Evolutionary conservation across 805 yeast species (phyloP), one percentile per base, ranked within the genome.

Genomic region (Candida sanyiensis): DNA sequence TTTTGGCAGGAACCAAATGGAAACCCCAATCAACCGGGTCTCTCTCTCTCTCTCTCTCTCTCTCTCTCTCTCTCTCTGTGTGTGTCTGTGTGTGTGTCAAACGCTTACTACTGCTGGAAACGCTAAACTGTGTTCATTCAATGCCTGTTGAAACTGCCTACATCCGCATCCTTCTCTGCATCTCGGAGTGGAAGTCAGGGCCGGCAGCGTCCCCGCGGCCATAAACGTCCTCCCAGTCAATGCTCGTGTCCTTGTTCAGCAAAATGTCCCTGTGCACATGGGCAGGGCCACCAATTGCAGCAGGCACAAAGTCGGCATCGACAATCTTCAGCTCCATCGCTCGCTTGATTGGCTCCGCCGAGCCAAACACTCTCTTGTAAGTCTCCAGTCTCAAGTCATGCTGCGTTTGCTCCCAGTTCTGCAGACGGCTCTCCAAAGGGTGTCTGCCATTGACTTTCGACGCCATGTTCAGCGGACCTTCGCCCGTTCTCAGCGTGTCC

Each of bases 141-240:
- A n/a, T n/a, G n/a, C n/a, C n/a, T n/a, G n/a, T n/a, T n/a, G n/a
- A n/a, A n/a, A 13, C 24, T 31, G 17, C 18, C 19, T 32, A 39
- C 15, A 39, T 35, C 4, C 43, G 39, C 43, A 33, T 79, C 40
- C 67, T 71, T 55, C 64, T 73, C 61, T 83, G 93, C 70, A 87
- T 70, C 51, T 81, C 87, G 12, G 77, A 56, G 58, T 86, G 95
- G 66, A 87, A 73, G 52, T 80, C 85, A 23, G n/a, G 23, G 4
- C 19, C 18, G 22, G 13, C 16, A 4, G 10, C 15, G 11, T 35
- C 54, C 61, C 39, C 52, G 58, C 73, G 82, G 20, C 69, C 68
- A 59, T 89, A 89, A 16, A 90, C 72, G 54, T 93, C 97, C 54
- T 93, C 97, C 97, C 97, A 90, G 52, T 86, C 96, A 29, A 90